A percentile compares a stretch with the other conserved stretches of the same genome.
phyloP scores from a whole-genome alignment of 768 basidiomycete species.

The Boletellus emodensis region DNA sequence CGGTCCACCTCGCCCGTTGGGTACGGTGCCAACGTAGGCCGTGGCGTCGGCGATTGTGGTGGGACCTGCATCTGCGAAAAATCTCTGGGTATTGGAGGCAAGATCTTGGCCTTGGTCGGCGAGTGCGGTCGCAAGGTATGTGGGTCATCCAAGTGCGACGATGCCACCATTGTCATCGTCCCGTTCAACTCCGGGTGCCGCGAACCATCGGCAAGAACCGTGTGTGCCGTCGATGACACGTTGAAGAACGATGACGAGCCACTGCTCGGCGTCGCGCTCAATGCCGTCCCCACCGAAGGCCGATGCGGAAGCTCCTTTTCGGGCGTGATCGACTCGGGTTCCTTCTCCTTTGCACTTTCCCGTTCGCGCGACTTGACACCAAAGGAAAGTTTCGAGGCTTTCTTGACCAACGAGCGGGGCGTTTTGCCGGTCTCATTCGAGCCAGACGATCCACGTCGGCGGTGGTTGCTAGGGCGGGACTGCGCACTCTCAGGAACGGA shows the following conservation, averaged over 20 bases:
- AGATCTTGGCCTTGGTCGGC: constrained; percentile 55
- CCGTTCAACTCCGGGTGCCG: constrained; percentile 28
- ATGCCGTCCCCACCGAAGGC: constrained; percentile 42
- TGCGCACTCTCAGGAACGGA: constrained; percentile 52
- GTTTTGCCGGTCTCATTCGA: constrained; percentile 50
- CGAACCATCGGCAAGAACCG: constrained; percentile 34
- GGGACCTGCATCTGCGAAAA: constrained; percentile 33
- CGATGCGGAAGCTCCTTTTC: constrained; percentile 48
- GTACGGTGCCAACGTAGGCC: constrained; percentile 42
- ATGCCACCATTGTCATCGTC: constrained; percentile 12
- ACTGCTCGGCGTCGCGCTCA: constrained; percentile 67
- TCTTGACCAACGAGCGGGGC: constrained; percentile 60
- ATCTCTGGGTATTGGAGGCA: constrained; percentile 82
- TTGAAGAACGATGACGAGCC: constrained; percentile 87
- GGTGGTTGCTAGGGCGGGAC: constrained; percentile 33
- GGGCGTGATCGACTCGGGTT: constrained; percentile 33
- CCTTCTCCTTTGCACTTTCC: constrained; percentile 42
- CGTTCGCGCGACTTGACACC: constrained; percentile 53
- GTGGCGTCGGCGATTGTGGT: constrained; percentile 31
- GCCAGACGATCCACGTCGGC: constrained; percentile 43
- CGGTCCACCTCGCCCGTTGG: constrained; percentile 66
- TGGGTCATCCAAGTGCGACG: constrained; percentile 25
- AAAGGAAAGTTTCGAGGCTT: constrained; percentile 78
- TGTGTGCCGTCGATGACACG: constrained; percentile 55
- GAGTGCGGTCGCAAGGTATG: constrained; percentile 42